Percentiles rank a stretch among this genome's conserved stretches.
Evolutionary conservation across 768 basidiomycete species (phyloP).

Genomic region (Fibroporia radiculosa): DNA sequence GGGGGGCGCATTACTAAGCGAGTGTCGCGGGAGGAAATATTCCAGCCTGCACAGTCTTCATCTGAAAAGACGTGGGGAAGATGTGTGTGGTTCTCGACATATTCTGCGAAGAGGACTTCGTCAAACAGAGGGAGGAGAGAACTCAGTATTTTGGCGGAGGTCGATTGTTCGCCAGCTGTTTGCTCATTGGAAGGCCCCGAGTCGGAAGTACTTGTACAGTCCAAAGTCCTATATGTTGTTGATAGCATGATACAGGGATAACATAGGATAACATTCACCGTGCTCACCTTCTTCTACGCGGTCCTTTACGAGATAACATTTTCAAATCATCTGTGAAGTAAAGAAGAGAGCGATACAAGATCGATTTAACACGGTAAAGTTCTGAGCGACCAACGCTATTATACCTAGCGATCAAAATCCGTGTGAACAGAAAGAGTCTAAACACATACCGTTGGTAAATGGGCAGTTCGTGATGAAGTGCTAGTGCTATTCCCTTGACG

Average conservation of each 20-base stretch:
- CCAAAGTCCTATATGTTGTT: too few species aligned
- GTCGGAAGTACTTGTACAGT: conserved; percentile 2
- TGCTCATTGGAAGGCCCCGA: conserved; percentile 4
- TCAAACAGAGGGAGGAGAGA: conserved; percentile 17
- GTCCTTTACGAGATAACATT: too few species aligned
- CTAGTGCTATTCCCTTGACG: conserved; percentile 45
- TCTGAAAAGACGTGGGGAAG: conserved; percentile 14
- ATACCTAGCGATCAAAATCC: neutral
- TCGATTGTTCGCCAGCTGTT: neutral
- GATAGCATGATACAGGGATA: too few species aligned
- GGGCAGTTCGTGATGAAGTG: conserved; percentile 67
- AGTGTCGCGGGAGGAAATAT: neutral
- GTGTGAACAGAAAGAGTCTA: neutral
- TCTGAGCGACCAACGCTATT: conserved; percentile 73
- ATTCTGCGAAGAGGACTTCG: conserved; percentile 17
- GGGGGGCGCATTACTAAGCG: neutral
- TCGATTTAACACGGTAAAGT: conserved; percentile 67
- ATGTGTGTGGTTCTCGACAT: conserved; percentile 12
- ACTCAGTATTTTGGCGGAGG: neutral
- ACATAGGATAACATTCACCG: too few species aligned
- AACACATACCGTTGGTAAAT: conserved; percentile 63
- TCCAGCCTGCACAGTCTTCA: neutral
- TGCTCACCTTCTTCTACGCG: too few species aligned
- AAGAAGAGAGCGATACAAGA: conserved; percentile 47
- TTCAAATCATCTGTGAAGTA: conserved; percentile 23